Base-by-base conservation (phyloP, 2,329 filamentous ascomycete species). In the Venturia nashicola region DNA sequence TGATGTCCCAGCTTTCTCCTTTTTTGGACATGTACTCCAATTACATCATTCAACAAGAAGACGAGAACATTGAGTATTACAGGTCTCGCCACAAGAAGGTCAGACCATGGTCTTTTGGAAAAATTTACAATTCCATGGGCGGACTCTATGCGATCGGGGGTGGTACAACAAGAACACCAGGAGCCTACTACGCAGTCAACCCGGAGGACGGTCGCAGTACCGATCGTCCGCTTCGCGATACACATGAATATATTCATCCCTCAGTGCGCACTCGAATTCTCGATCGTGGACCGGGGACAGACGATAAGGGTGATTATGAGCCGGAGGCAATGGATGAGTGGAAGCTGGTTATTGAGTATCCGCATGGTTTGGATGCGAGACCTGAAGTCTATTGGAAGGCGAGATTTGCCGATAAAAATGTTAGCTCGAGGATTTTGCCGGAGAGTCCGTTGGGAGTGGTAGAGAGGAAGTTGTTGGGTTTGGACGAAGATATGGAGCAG, bases 161-260 rank as follows among this genome's bases (percentile, higher is more conserved):
- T 18, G 73, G 71, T 32, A 74, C 70, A 65, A 70, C 74, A 34
- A 74, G 80, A 59, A 79, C 76, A 6, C 80, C 80, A 8, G 80
- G 80, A 27, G 70, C 73, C 44, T 81, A 82, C 68, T 74, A 72
- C 54, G 75, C 73, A n/a, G 71, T 76, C 1, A 76, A 81, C 67
- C 79, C 79, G 5, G 67, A 71, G 40, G 77, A 74, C 16, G 76
- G 77, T 48, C 71, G 71, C 27, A 62, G 71, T 42, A 81, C 78
- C 5, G 68, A 74, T 23, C 73, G 76, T 1, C 77, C 77, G 1
- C 73, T 82, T 40, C 71, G 74, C 40, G 73, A 80, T 27, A 82
- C 80, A 32, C 75, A 78, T 67, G 80, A 82, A 70, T 82, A 81
- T 68, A 77, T 82, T 39, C 80, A 82, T 68, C 75, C 80, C 5